Evolutionary conservation across 2,329 filamentous ascomycete species (phyloP).

Genomic region (Reticulascus tulasneorum): DNA sequence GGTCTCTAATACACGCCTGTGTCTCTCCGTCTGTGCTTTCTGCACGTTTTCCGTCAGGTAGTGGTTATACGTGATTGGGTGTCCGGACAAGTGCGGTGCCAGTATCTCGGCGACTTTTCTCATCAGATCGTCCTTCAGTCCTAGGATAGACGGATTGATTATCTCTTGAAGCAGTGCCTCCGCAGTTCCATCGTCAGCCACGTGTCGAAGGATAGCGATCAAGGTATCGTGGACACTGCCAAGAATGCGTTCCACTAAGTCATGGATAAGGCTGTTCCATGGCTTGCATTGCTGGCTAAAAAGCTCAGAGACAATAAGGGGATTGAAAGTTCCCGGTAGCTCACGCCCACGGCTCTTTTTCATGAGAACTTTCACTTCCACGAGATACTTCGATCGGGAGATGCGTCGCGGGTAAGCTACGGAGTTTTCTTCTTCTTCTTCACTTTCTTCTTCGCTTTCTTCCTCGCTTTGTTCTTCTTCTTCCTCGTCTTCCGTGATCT

Average conservation of each 20-base stretch:
- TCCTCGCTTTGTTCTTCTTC: too few relatives aligned
- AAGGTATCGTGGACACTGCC: neutral
- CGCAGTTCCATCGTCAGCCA: neutral
- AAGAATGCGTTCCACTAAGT: too few relatives aligned
- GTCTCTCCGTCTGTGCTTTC: slow-evolving; percentile 11
- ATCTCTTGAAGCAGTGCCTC: neutral
- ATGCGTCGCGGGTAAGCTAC: too few relatives aligned
- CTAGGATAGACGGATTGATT: slow-evolving; percentile 24
- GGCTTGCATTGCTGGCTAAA: slow-evolving; percentile 55
- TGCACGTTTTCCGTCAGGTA: slow-evolving; percentile 36
- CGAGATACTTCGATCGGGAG: too few relatives aligned
- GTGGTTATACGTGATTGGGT: slow-evolving; percentile 52
- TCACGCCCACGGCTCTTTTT: slow-evolving; percentile 47
- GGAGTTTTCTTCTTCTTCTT: slow-evolving; percentile 8
- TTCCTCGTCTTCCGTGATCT: too few relatives aligned
- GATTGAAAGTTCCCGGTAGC: slow-evolving; percentile 57
- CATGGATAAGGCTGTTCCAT: slow-evolving; percentile 43
- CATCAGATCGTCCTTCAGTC: slow-evolving; percentile 29
- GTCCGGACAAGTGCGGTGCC: slow-evolving; percentile 31
- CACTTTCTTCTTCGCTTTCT: too few relatives aligned
- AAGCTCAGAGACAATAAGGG: slow-evolving; percentile 52
- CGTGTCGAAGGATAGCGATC: neutral
- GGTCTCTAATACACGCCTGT: neutral
- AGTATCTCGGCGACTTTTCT: slow-evolving; percentile 42
- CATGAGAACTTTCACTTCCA: slow-evolving; percentile 34